These are phyloP conservation scores for Xylaria cubensis DNA, from an alignment of 495 filamentous ascomycete genomes.

Conservation along the genomic window DNA sequence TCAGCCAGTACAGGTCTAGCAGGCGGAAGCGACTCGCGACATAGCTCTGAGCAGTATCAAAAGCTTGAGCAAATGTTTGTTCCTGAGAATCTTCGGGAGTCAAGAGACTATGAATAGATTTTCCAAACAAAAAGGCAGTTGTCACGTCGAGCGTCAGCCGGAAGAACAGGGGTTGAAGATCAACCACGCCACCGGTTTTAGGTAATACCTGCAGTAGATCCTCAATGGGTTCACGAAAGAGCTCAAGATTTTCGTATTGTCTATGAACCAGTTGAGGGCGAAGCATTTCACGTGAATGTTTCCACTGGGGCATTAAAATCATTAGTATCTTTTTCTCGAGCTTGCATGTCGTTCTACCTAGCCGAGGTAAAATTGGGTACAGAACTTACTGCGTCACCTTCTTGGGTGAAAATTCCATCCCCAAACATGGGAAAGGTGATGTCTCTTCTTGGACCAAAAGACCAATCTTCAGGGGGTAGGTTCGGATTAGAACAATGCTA, in stretches of 20 bases:
- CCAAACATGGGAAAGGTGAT: conserved; percentile 48
- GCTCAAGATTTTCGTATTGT: conserved; percentile 29
- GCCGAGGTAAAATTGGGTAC: background rate
- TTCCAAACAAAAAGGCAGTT: conserved; percentile 74
- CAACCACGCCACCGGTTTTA: conserved; percentile 41
- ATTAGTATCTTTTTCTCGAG: background rate
- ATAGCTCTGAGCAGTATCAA: conserved; percentile 36
- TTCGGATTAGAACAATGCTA: background rate
- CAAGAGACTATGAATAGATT: conserved; percentile 60
- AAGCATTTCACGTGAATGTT: conserved; percentile 59
- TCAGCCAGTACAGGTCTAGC: conserved; percentile 56
- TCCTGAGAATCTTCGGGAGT: conserved; percentile 31
- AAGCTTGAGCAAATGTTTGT: conserved; percentile 30
- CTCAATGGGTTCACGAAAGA: conserved; percentile 47
- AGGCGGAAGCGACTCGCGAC: conserved; percentile 49
- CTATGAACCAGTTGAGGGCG: conserved; percentile 58
- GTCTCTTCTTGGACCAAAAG: conserved; percentile 21
- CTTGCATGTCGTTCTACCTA: background rate
- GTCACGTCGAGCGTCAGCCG: conserved; percentile 72
- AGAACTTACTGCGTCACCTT: conserved; percentile 41
- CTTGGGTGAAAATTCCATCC: conserved; percentile 61
- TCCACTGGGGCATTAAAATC: conserved; percentile 43
- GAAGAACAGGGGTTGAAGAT: conserved; percentile 68
- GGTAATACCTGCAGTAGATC: conserved; percentile 52
- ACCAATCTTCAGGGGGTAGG: conserved; percentile 14